Evolutionary conservation across 75 land plant genomes (phyloP).

Genomic region (Selaginella tamariscina): DNA sequence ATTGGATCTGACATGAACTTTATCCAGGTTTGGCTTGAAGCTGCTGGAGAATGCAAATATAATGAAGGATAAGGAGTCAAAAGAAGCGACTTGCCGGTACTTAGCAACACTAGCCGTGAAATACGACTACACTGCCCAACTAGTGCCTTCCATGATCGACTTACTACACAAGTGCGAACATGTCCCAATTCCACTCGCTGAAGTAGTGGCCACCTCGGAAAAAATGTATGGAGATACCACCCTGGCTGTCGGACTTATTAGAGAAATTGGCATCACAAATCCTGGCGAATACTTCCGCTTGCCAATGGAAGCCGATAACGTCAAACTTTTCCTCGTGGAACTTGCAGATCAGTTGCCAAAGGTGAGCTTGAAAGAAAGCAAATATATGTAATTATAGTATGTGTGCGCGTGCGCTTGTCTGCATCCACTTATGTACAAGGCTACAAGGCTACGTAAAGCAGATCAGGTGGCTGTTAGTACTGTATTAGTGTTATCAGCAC

Average conservation of each 20-base stretch:
- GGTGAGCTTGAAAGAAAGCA: too few species aligned
- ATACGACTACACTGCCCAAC: conserved; percentile 49
- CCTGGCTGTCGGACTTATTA: conserved; percentile 51
- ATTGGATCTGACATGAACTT: too few species aligned
- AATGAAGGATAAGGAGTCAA: conserved; percentile 52
- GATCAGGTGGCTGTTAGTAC: conserved; percentile 49
- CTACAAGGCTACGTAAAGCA: conserved; percentile 56
- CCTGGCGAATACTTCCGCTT: conserved; percentile 78
- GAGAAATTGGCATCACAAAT: conserved; percentile 74
- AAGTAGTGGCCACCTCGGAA: conserved; percentile 55
- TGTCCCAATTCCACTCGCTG: conserved; percentile 53
- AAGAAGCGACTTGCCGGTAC: conserved; percentile 59
- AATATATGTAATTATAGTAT: too few species aligned
- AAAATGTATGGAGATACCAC: conserved; percentile 63
- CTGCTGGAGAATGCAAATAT: conserved; percentile 58
- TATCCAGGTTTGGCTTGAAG: conserved; percentile 48
- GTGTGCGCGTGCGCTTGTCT: too few species aligned
- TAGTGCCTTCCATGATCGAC: conserved; percentile 69
- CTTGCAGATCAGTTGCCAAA: conserved; percentile 77
- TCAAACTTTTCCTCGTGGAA: conserved; percentile 79
- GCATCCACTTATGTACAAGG: too few species aligned
- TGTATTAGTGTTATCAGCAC: too few species aligned
- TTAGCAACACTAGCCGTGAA: conserved; percentile 70
- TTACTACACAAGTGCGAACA: conserved; percentile 77
- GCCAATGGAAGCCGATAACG: conserved; percentile 75